Conservation (phyloP, 129 eudicot genomes). For the Artemisia argyi region DNA sequence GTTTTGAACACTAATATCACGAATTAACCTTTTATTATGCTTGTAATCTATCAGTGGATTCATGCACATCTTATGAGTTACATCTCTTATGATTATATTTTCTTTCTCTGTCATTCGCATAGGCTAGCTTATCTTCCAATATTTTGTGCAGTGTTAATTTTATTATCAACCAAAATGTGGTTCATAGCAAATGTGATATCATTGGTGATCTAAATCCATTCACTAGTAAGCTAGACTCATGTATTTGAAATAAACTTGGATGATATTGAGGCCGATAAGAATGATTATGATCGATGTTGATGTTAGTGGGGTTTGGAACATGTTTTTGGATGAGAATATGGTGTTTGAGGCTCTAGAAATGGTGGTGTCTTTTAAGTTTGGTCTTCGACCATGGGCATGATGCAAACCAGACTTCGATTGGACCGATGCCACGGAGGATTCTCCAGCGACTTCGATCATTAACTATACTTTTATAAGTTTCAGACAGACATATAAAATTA, state of each 20-base stretch:
- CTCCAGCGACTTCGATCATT: background rate
- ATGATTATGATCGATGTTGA: no score
- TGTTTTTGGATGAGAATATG: slow-evolving; percentile 57
- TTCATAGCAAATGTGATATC: no score
- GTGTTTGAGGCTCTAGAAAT: slow-evolving; percentile 81
- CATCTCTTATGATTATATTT: no score
- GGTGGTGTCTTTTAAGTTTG: slow-evolving; percentile 64
- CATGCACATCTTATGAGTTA: no score
- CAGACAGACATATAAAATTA: background rate
- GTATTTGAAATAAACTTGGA: background rate
- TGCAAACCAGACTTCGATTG: slow-evolving; percentile 68
- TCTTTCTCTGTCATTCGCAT: no score
- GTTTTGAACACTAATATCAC: no score
- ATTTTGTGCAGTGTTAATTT: no score
- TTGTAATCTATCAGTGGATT: no score
- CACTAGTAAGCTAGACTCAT: background rate
- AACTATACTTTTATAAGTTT: background rate
- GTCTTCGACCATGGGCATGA: slow-evolving; percentile 84
- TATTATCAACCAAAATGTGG: no score
- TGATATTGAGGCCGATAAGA: background rate
- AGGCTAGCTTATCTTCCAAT: no score
- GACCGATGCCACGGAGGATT: slow-evolving; percentile 44
- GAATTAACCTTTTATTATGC: no score
- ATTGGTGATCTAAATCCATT: no score
- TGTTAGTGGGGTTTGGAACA: slow-evolving; percentile 88